Conservation (phyloP, 2,329 filamentous ascomycete species). For the Ophiocordyceps camponoti-floridani region DNA sequence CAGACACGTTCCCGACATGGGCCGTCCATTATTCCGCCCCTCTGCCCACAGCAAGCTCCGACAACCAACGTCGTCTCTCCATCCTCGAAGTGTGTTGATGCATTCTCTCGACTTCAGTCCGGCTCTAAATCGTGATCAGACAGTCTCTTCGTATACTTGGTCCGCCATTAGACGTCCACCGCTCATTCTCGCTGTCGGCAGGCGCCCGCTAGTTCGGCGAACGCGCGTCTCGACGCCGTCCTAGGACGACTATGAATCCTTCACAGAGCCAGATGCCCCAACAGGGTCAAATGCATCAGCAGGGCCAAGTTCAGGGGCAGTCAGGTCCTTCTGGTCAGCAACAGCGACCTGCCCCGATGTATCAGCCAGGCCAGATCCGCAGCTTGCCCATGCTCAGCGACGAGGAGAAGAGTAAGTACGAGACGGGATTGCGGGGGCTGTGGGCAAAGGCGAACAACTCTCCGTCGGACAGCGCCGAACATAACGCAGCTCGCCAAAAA, state of each 20-base stretch:
- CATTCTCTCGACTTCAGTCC: too few relatives aligned
- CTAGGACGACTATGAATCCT: slow-evolving; percentile 7
- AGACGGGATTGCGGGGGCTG: slow-evolving; percentile 32
- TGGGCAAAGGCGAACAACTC: slow-evolving; percentile 34
- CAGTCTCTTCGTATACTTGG: too few relatives aligned
- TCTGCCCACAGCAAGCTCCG: neutral
- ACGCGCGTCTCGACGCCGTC: neutral
- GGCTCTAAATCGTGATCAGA: too few relatives aligned
- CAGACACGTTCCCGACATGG: neutral
- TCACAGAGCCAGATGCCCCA: neutral
- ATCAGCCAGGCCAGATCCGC: slow-evolving; percentile 33
- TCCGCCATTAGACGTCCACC: too few relatives aligned
- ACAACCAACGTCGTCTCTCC: neutral
- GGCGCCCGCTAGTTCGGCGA: neutral
- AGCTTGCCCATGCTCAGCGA: slow-evolving; percentile 29
- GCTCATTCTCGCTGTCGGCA: neutral
- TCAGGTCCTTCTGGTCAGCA: slow-evolving; percentile 8
- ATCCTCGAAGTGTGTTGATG: too few relatives aligned
- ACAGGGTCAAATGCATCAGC: slow-evolving; percentile 3
- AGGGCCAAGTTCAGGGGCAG: slow-evolving; percentile 9
- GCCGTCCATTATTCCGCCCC: neutral
- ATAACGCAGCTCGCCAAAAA: slow-evolving; percentile 35
- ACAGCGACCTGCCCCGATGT: slow-evolving; percentile 20
- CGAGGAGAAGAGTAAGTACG: slow-evolving; percentile 40
- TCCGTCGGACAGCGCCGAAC: slow-evolving; percentile 26